Evolutionary conservation across 768 basidiomycete species (phyloP).

Genomic region (Calocera cornea): DNA sequence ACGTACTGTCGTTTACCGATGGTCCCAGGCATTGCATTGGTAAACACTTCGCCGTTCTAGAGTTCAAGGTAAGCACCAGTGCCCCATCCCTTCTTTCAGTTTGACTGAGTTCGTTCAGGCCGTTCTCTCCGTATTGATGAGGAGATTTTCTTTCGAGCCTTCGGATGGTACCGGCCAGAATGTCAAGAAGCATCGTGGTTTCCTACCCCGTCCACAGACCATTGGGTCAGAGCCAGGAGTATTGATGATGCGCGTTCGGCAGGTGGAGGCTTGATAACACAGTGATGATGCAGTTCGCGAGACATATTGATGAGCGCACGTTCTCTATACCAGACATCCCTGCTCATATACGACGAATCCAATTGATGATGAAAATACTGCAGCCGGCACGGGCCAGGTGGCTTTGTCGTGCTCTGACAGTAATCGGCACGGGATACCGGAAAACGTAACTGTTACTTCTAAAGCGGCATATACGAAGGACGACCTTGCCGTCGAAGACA

Average conservation of each 20-base stretch:
- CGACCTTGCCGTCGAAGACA: no score
- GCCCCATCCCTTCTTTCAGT: background rate
- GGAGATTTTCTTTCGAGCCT: background rate
- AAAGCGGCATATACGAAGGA: no score
- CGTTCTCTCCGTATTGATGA: background rate
- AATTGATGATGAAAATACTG: no score
- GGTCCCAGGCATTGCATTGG: conserved; percentile 52
- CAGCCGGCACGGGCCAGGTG: no score
- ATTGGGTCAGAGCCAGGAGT: background rate
- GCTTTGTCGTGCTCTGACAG: no score
- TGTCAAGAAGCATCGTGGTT: background rate
- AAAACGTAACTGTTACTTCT: no score
- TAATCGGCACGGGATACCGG: no score
- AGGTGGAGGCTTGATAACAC: background rate
- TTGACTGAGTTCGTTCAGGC: no score
- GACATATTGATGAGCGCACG: no score
- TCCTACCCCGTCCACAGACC: background rate
- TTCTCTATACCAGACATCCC: no score
- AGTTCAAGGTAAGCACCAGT: conserved; percentile 26
- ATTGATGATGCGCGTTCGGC: background rate
- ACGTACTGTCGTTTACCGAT: conserved; percentile 7
- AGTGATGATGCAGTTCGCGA: no score
- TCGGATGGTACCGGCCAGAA: background rate
- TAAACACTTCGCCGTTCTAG: conserved; percentile 41
- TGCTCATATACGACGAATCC: no score